Conservation (phyloP, 768 basidiomycete species). For the Russula brevipes region DNA sequence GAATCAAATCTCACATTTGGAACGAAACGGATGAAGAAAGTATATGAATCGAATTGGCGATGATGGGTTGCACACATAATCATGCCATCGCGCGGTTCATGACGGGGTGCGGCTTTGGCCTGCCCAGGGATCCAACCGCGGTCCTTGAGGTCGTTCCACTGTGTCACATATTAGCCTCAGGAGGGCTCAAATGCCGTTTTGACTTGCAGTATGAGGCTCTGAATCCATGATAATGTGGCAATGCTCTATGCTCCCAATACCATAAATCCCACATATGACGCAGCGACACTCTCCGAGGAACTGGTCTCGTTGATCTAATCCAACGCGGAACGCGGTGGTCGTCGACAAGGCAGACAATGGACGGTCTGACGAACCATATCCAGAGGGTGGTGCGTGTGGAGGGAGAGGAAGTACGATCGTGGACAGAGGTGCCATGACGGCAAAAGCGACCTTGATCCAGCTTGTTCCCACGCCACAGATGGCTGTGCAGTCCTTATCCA, state of each 20-base stretch:
- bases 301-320: neutral
- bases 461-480: too few relatives aligned
- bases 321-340: neutral
- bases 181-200: neutral
- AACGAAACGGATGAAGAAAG: conserved; percentile 30
- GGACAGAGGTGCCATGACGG: neutral
- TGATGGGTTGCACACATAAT: conserved; percentile 17
- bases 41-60: conserved; percentile 22
- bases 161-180: neutral
- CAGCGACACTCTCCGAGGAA: neutral
- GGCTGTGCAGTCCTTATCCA: too few relatives aligned
- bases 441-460: neutral
- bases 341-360: neutral
- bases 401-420: neutral
- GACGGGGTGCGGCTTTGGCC: neutral
- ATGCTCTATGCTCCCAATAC: neutral
- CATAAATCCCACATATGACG: conserved; percentile 1
- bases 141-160: neutral
- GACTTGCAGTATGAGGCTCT: neutral
- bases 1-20: conserved; percentile 27
- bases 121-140: neutral
- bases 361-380: neutral
- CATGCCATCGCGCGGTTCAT: conserved; percentile 5
- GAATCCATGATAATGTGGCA: neutral
- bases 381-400: neutral